phyloP scores from a whole-genome alignment of 495 filamentous ascomycete species.

The Penicillium dipodomyicola region DNA sequence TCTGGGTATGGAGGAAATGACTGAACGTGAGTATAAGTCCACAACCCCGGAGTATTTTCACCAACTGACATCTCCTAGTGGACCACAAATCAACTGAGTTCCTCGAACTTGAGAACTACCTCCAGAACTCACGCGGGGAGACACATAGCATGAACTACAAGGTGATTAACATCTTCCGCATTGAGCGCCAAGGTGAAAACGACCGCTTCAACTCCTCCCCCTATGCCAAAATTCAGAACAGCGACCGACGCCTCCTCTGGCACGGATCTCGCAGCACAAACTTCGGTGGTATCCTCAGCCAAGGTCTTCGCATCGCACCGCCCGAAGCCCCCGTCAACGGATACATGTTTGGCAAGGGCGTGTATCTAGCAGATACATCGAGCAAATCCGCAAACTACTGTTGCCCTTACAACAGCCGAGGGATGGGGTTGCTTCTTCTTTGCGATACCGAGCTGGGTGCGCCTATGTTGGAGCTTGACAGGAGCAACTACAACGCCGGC shows the following conservation, averaged over 20 bases:
- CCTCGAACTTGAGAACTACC: slow-evolving; percentile 59
- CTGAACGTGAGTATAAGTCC: slow-evolving; percentile 6
- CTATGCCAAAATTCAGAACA: slow-evolving; percentile 45
- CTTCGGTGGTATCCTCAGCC: slow-evolving; percentile 77
- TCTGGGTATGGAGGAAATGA: slow-evolving; percentile 73
- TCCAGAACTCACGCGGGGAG: slow-evolving; percentile 58
- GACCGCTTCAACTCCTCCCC: slow-evolving; percentile 61
- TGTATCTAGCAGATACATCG: slow-evolving; percentile 84
- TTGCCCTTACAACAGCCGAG: slow-evolving; percentile 50
- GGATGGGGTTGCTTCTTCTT: slow-evolving; percentile 64
- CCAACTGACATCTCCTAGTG: slow-evolving; percentile 35
- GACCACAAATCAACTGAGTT: slow-evolving; percentile 60
- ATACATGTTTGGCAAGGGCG: slow-evolving; percentile 85
- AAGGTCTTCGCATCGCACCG: slow-evolving; percentile 83
- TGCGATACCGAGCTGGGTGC: slow-evolving; percentile 78
- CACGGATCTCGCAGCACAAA: slow-evolving; percentile 76
- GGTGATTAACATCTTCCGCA: slow-evolving; percentile 78
- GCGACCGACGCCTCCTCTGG: slow-evolving; percentile 75
- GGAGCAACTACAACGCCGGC: slow-evolving; percentile 57
- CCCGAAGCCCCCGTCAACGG: slow-evolving; percentile 76
- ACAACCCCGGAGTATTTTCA: neutral
- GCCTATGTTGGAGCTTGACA: slow-evolving; percentile 58
- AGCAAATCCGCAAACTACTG: slow-evolving; percentile 81
- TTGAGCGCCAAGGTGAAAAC: slow-evolving; percentile 70
- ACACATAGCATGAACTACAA: slow-evolving; percentile 59